Conservation (phyloP, 441 rosid genomes). For the Pelargonium australe region DNA sequence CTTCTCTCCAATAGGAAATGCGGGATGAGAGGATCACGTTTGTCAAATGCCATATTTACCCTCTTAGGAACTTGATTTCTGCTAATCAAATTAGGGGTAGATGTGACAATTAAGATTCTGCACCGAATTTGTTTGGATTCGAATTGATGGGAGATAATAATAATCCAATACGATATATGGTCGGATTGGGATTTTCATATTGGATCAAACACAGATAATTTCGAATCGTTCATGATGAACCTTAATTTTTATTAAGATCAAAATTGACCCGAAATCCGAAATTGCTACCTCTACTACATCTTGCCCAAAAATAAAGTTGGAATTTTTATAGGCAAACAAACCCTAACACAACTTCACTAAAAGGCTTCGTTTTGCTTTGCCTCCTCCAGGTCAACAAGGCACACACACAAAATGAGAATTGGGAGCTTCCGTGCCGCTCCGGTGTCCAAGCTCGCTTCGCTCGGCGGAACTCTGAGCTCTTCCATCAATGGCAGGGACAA, state of each 20-base stretch:
- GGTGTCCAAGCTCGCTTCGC: background rate
- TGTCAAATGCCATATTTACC: background rate
- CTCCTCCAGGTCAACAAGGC: background rate
- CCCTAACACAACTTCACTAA: background rate
- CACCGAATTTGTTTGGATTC: no score
- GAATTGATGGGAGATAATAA: no score
- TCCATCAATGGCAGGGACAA: background rate
- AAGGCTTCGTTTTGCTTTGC: background rate
- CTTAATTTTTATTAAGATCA: no score
- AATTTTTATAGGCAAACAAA: background rate
- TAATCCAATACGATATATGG: no score
- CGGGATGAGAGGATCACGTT: background rate
- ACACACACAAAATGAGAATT: background rate
- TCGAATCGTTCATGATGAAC: no score
- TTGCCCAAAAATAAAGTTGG: no score
- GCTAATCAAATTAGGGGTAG: no score
- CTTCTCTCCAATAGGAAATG: background rate
- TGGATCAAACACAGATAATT: no score
- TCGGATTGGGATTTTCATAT: no score
- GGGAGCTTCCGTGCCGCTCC: slow-evolving; percentile 4
- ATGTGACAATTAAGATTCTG: no score
- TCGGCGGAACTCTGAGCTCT: background rate
- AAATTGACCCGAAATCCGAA: no score
- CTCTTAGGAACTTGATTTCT: background rate
- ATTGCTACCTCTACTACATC: no score